Base-by-base conservation (phyloP, 108 stramenopile species). In the Chaetoceros muelleri region DNA sequence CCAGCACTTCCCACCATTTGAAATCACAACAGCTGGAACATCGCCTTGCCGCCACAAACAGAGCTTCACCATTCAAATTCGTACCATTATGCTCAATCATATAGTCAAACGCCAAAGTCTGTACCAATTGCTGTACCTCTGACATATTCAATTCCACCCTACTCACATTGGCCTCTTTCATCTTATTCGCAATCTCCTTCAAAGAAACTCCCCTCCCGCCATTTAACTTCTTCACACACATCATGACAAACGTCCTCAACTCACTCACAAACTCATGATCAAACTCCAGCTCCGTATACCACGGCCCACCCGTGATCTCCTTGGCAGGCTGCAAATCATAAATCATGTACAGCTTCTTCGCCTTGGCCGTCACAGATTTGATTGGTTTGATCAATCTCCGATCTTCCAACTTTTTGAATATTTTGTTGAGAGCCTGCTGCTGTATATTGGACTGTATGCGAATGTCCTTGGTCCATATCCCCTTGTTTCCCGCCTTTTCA, bases 381-480 rank as follows among this genome's bases (percentile, higher is more conserved):
- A 95, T 86, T 25, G 93, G 86, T 70, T 99, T 99, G 74, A 99
- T 92, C 19, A 97, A 71, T 31, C 79, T 65, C 1, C 96, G 81
- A 13, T 63, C 61, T 64, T 97, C 96, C 24, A 99, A 58, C 47
- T 78, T 75, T 66, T 97, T 97, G 73, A 97, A 92, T 44, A 93
- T 90, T 60, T 97, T 96, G 17, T 81, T 96, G 18, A 99, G 65
- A 28, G 90, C 79, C 47, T 81, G 83, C 66, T 93, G 93, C 57
- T 85, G 90, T 19, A 96, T 82, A 56, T 82, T 87, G 27, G 98
- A 92, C 46, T 84, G 73, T 19, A 74, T 62, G 57, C 89, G 80
- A 61, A 99, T 85, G 60, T 99, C 96, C 34, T 93, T 90, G 28
- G 93, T 96, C 95, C 96, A 99, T 60, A 96, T 95, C 19, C 98